These are phyloP conservation scores for Botrytis fabae DNA, from an alignment of 2,329 filamentous ascomycete species.

Conservation along the genomic window DNA sequence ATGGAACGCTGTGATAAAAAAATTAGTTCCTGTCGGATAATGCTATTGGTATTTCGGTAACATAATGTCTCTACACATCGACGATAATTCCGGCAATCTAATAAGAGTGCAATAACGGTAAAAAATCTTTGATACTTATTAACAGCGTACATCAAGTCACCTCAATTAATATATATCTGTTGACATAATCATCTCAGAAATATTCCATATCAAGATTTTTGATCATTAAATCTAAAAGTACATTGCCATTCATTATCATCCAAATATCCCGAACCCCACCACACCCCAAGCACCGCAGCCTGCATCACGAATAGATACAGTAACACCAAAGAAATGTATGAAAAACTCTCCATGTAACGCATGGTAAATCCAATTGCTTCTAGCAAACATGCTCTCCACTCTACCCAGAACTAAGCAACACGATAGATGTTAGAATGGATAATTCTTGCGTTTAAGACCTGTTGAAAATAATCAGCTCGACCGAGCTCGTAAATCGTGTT, in stretches of 20 bases:
- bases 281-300: constrained; percentile 7
- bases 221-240: constrained; percentile 16
- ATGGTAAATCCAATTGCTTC: background rate
- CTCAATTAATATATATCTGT: background rate
- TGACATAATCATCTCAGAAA: background rate
- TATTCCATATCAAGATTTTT: background rate
- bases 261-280: constrained; percentile 5
- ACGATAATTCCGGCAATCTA: background rate
- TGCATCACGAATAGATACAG: constrained; percentile 5
- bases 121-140: background rate
- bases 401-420: constrained; percentile 20
- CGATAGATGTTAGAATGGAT: constrained; percentile 13
- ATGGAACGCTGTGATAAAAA: background rate
- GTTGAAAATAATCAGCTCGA: constrained; percentile 21
- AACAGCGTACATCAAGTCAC: background rate
- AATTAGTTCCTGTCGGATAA: background rate
- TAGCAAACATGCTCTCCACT: background rate
- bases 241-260: constrained; percentile 19
- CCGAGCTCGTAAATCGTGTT: constrained; percentile 13
- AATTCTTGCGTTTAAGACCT: constrained; percentile 10
- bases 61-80: background rate
- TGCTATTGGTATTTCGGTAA: background rate
- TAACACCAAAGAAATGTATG: background rate
- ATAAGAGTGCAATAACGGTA: background rate
- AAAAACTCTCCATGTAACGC: background rate